Conservation (phyloP, 1,139 yeast species). For the Eremothecium sinecaudum region DNA sequence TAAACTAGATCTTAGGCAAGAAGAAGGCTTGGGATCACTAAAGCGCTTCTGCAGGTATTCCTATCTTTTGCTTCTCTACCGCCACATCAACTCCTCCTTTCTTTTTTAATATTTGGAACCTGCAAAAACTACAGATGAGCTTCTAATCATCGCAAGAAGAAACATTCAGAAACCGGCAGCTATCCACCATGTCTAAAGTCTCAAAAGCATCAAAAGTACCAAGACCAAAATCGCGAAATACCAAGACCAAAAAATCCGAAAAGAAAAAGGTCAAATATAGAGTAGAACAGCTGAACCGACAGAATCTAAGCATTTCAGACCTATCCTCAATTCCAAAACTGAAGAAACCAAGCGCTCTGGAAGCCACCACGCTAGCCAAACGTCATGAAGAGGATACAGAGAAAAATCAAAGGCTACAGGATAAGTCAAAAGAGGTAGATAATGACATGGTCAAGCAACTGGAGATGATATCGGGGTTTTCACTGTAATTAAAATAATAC, state of each 20-base stretch:
- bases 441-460: conserved; percentile 48
- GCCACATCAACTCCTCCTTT: no score
- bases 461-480: conserved; percentile 49
- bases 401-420: conserved; percentile 35
- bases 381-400: conserved; percentile 39
- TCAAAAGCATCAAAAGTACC: no score
- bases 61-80: no score
- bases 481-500: no score
- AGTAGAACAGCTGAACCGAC: conserved; percentile 22
- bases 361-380: conserved; percentile 30
- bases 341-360: conserved; percentile 36
- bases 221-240: conserved; percentile 17
- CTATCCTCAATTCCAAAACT: conserved; percentile 12
- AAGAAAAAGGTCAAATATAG: conserved; percentile 21
- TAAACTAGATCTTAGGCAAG: no score
- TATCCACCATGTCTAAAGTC: no score
- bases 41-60: no score
- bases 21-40: no score
- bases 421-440: conserved; percentile 38
- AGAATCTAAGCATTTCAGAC: conserved; percentile 12
- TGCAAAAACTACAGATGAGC: no score
- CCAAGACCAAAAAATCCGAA: conserved; percentile 16
- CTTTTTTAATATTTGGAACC: no score
- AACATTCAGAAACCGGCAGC: no score
- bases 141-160: no score